Base-by-base conservation (phyloP, 768 basidiomycete genomes). In the Rhodotorula diobovata region DNA sequence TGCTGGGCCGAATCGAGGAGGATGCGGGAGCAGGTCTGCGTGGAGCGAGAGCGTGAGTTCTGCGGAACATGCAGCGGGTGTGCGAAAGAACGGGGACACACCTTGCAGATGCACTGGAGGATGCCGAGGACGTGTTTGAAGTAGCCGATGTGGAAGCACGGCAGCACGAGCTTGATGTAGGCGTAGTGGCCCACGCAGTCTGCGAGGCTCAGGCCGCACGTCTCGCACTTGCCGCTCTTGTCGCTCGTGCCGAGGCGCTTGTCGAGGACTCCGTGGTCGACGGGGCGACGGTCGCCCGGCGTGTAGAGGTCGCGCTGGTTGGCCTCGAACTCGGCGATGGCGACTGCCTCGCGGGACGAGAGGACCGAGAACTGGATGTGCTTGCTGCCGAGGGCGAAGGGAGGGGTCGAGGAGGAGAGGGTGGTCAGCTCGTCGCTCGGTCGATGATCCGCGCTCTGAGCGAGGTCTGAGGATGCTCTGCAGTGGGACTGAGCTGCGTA, bases 101-200 rank as follows among this genome's bases (percentile, higher is more conserved):
- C 94, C 83, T 99, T 99, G 86, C 96, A 99, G 74, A 98, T 93
- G 76, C 90, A 90, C 79, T 98, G 96, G 2, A 98, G 85, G 73
- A 98, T 89, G 35, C 86, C 86, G 69, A 98, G 92, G 28, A 90
- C 91, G 76, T 97, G 93, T 80, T 93, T 91, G 84, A 99, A 98
- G 81, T 92, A 99, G 14, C 96, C 96, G 67, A 98, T 92, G 79
- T 99, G 96, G 80, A 98, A 99, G 30, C 98, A 94, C 0, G 96
- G 96, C 30, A 99, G 88, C 43, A 89, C 87, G 54, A 99, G 85
- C 81, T 96, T 97, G 82, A 99, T 97, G 82, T 98, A 98, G 10
- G 94, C 94, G 80, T 96, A 98, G 81, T 99, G 96, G 2, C 96
- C 96, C 34, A 96, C 94, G 79, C 96, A 99, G 71, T 96, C 92